Percentiles rank a stretch among this genome's conserved stretches.
Conservation (phyloP, 164 flowering plant genomes). For the Liquidambar formosana region DNA sequence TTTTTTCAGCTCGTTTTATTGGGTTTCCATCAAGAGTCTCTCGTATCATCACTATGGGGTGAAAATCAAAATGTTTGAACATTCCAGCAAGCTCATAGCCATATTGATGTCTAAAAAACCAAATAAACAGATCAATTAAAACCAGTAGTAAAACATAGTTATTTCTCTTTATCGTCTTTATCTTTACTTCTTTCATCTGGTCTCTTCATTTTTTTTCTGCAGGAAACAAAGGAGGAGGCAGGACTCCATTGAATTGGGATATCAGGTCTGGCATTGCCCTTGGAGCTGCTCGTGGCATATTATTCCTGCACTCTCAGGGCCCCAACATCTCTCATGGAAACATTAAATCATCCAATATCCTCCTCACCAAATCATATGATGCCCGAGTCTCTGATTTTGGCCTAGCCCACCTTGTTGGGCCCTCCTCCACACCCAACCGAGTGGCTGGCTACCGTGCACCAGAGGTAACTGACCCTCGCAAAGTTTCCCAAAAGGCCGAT, state of each 20-base stretch:
- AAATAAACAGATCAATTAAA: no score
- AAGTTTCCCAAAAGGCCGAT: constrained; percentile 81
- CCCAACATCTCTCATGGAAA: constrained; percentile 70
- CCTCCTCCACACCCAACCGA: constrained; percentile 59
- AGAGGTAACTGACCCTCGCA: constrained; percentile 76
- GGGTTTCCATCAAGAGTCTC: no score
- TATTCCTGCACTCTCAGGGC: constrained; percentile 67
- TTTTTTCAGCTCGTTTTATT: no score
- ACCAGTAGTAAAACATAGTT: no score
- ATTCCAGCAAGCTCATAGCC: no score
- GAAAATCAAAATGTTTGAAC: no score
- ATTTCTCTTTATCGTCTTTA: no score
- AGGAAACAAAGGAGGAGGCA: constrained; percentile 76
- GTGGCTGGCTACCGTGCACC: constrained; percentile 85
- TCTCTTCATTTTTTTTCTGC: constrained; percentile 1
- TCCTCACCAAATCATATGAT: constrained; percentile 58
- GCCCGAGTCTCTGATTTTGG: constrained; percentile 80
- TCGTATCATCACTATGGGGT: no score
- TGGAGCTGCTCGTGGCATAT: constrained; percentile 77
- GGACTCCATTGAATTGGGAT: constrained; percentile 81
- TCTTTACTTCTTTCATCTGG: background rate
- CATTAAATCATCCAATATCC: constrained; percentile 80
- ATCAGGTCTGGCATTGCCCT: constrained; percentile 64
- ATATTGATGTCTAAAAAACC: no score
- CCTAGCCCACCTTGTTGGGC: constrained; percentile 65